These are phyloP conservation scores for Carex cristatella DNA, from an alignment of 176 grass and related monocot genomes.

Conservation along the genomic window DNA sequence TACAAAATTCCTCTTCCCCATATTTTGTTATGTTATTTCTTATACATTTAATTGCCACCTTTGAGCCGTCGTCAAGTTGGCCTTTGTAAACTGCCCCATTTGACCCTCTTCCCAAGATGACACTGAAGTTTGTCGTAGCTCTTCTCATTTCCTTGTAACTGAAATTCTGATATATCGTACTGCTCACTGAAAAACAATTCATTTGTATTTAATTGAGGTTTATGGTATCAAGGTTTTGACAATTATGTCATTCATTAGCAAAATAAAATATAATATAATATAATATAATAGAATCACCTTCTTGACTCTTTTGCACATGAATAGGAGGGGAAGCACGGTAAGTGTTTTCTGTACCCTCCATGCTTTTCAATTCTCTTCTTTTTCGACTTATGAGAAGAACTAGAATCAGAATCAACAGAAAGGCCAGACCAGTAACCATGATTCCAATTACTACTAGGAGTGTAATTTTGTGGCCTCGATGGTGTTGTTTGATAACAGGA, in stretches of 20 bases:
- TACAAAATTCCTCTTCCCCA: slow-evolving; percentile 51
- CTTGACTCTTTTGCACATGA: slow-evolving; percentile 45
- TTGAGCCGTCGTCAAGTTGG: slow-evolving; percentile 57
- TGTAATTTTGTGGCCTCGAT: slow-evolving; percentile 41
- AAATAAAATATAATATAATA: slow-evolving; percentile 7
- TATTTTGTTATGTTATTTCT: slow-evolving; percentile 40
- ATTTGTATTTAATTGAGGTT: neutral
- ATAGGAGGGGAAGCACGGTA: slow-evolving; percentile 35
- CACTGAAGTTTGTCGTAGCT: slow-evolving; percentile 66
- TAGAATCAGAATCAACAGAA: slow-evolving; percentile 64
- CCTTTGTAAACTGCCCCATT: slow-evolving; percentile 62
- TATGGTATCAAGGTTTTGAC: neutral
- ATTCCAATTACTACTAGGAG: slow-evolving; percentile 57
- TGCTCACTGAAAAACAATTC: slow-evolving; percentile 48
- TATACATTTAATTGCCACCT: slow-evolving; percentile 52
- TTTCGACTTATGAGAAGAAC: slow-evolving; percentile 77
- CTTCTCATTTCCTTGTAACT: slow-evolving; percentile 74
- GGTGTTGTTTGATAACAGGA: slow-evolving; percentile 41
- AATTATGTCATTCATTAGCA: neutral
- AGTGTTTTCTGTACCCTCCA: slow-evolving; percentile 34
- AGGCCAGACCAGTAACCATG: slow-evolving; percentile 55
- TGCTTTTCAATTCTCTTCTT: slow-evolving; percentile 62
- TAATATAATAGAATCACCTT: slow-evolving; percentile 38
- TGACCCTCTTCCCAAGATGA: slow-evolving; percentile 42
- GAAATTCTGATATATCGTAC: slow-evolving; percentile 51